Percentiles rank a stretch among this genome's conserved stretches.
phyloP scores from a whole-genome alignment of 1,139 yeast species.

The Suhomyces maxii region DNA sequence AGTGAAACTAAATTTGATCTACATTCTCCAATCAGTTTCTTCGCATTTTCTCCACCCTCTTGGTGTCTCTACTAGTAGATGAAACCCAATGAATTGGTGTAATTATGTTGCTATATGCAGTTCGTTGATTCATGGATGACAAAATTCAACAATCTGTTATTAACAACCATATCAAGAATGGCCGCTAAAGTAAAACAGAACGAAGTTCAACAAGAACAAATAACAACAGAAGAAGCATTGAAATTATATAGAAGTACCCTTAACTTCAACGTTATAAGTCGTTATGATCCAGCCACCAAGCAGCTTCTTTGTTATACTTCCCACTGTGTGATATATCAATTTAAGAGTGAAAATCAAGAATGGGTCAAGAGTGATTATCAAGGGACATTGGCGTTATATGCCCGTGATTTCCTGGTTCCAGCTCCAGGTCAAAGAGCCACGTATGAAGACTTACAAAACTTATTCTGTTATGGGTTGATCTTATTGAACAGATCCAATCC shows the following conservation, averaged over 20 bases:
- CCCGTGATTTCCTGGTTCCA: slow-evolving; percentile 51
- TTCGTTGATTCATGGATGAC: not conserved
- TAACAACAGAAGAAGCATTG: slow-evolving; percentile 38
- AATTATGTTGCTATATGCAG: not conserved
- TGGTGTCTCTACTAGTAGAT: too few relatives aligned
- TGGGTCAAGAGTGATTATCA: slow-evolving; percentile 82
- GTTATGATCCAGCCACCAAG: slow-evolving; percentile 80
- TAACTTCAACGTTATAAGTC: slow-evolving; percentile 76
- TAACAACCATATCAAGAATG: not conserved
- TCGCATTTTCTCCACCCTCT: too few relatives aligned
- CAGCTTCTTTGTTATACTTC: slow-evolving; percentile 75
- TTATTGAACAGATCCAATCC: slow-evolving; percentile 74
- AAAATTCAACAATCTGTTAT: too few relatives aligned
- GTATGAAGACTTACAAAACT: slow-evolving; percentile 44
- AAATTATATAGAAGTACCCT: slow-evolving; percentile 68
- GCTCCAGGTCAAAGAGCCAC: slow-evolving; percentile 17
- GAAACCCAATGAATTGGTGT: too few relatives aligned
- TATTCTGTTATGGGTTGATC: slow-evolving; percentile 75
- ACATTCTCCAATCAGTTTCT: too few relatives aligned
- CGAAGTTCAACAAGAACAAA: slow-evolving; percentile 13
- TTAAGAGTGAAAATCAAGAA: slow-evolving; percentile 60
- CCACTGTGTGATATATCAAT: slow-evolving; percentile 77
- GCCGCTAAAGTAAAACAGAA: slow-evolving; percentile 9
- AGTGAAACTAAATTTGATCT: too few relatives aligned
- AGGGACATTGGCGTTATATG: slow-evolving; percentile 80